Conservation (phyloP, 2,329 filamentous ascomycete species). For the Ophiocordyceps sinensis region DNA sequence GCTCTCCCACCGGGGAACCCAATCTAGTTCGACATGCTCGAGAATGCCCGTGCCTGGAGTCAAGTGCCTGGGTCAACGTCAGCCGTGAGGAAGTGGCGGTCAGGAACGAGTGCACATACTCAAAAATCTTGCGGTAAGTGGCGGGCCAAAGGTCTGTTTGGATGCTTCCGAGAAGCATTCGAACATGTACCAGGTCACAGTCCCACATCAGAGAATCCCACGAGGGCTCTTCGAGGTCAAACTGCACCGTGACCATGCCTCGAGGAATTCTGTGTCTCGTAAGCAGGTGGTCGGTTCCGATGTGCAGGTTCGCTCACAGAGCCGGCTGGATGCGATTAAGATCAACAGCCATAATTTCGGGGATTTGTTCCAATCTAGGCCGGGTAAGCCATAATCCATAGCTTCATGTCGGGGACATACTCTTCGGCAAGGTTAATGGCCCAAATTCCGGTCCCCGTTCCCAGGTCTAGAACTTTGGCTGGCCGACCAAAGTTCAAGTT, state of each 20-base stretch:
- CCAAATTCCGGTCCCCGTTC: constrained; percentile 87
- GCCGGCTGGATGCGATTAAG: constrained; percentile 24
- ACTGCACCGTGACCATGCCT: constrained; percentile 39
- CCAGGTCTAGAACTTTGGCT: constrained; percentile 47
- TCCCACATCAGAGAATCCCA: constrained; percentile 40
- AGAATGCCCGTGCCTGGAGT: constrained; percentile 61
- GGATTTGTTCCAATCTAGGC: constrained; percentile 9
- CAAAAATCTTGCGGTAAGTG: constrained; percentile 55
- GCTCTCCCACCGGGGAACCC: constrained; percentile 58
- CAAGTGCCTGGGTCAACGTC: constrained; percentile 43
- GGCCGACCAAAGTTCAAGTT: constrained; percentile 5
- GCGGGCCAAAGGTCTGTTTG: constrained; percentile 50
- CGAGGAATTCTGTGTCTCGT: constrained; percentile 47
- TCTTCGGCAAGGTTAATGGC: constrained; percentile 65
- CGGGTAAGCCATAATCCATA: constrained; percentile 1
- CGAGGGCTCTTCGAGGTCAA: constrained; percentile 58
- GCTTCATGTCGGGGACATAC: constrained; percentile 26
- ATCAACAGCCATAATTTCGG: constrained; percentile 23
- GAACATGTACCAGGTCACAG: constrained; percentile 74
- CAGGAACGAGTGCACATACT: neutral
- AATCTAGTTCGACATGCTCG: constrained; percentile 85
- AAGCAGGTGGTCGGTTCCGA: constrained; percentile 2
- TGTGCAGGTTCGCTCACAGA: constrained; percentile 12
- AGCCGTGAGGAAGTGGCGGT: neutral
- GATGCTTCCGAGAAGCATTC: constrained; percentile 67